These are phyloP conservation scores for Rhododendron henanense DNA, from an alignment of 148 eudicot genomes.

Conservation along the genomic window DNA sequence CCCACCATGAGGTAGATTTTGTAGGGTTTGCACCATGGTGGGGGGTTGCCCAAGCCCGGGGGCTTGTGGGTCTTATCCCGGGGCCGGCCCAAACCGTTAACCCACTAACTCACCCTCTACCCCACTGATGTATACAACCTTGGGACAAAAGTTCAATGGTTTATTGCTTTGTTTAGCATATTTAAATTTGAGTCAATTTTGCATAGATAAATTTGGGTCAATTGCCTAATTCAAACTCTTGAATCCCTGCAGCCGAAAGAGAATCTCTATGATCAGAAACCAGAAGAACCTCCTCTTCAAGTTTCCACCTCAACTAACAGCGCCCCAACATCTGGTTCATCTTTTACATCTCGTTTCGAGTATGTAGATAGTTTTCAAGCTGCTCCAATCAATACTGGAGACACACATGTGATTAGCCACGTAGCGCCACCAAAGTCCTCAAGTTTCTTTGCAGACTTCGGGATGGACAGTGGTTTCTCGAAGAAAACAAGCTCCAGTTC, in stretches of 20 bases:
- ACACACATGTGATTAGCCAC: constrained; percentile 52
- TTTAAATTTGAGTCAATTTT: background rate
- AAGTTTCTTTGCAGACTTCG: constrained; percentile 81
- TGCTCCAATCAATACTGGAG: constrained; percentile 49
- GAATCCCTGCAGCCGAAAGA: constrained; percentile 62
- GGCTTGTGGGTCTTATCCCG: too few species aligned
- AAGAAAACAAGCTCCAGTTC: constrained; percentile 59
- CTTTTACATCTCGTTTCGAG: constrained; percentile 79
- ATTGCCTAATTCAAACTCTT: background rate
- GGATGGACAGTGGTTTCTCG: constrained; percentile 79
- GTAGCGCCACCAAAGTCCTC: constrained; percentile 79
- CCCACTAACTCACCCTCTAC: too few species aligned
- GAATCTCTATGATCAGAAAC: constrained; percentile 92
- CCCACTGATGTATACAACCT: too few species aligned
- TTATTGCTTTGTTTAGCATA: background rate
- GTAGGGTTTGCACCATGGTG: too few species aligned
- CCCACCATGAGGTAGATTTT: too few species aligned
- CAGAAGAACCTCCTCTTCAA: constrained; percentile 76
- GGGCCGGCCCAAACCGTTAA: too few species aligned
- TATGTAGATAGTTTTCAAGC: constrained; percentile 61
- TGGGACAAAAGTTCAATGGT: too few species aligned
- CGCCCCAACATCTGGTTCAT: constrained; percentile 41
- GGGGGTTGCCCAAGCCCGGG: too few species aligned
- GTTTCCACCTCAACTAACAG: constrained; percentile 55
- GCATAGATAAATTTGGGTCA: background rate